Evolutionary conservation across 345 rosid species (phyloP), one percentile per base, ranked within the genome.

Genomic region (Gossypium stocksii): DNA sequence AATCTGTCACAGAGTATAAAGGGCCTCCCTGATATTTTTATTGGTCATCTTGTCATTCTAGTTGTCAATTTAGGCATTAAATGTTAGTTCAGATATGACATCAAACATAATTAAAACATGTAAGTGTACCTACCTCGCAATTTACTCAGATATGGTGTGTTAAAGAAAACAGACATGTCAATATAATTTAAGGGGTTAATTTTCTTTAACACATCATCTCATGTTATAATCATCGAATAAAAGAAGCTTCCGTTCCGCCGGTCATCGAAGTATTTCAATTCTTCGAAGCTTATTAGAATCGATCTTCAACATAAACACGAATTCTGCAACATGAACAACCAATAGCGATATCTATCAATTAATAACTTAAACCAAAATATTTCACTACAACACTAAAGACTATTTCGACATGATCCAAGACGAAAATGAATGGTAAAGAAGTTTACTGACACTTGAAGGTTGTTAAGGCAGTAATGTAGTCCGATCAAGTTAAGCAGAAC

Each of bases 401-500:
- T 1, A 48, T 34, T 59, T 13, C 20, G 15, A 58, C 19, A 53
- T 5, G 41, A 53, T 52, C 25, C 16, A 72, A 72, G 58, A 34
- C 7, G 17, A 29, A 56, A 66, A 45, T 23, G 23, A 71, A 41
- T 14, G 29, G 23, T 66, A 61, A 27, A 57, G 1, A 13, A 72
- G 8, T 22, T 81, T 82, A 89, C 91, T 67, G 80, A 89, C 51
- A 86, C 77, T 72, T 78, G 66, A 27, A 87, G 89, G 66, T 79
- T 57, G 49, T 20, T 72, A 69, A 87, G 77, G 85, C 87, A 87
- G 84, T 85, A 85, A 68, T 85, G 87, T 74, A 86, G 76, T 71
- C 83, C 91, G 48, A 86, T 76, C 85, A 89, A 79, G 81, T 86
- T 84, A 43, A 83, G 74, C 60, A 86, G 66, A 70, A 81, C 87